Base-by-base conservation (phyloP, 805 yeast species). In the Clavispora vitiphila region DNA sequence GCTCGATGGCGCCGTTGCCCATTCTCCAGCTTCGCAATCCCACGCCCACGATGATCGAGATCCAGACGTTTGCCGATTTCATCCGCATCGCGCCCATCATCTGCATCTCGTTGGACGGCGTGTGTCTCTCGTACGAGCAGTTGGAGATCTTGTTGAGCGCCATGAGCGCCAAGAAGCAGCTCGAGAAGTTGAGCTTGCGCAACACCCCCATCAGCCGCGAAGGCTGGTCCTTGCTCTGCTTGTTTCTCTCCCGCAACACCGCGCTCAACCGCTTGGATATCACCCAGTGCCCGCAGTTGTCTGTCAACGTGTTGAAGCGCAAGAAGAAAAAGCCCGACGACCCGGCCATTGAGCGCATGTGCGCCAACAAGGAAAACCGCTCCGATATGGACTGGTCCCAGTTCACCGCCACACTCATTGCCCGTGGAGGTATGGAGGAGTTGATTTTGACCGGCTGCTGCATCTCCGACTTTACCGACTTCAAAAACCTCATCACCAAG, bases 1-100 rank as follows among this genome's bases (percentile, higher is more conserved):
- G 85, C 18, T 80, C 88, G 22, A 74, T 81, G 35, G 81, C 86
- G 1, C 95, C 96, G 4, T 61, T 90, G 19, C 80, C 86, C 5
- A 58, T 77, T 3, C 60, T 90, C 43, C 87, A 83, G 54, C 68
- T 91, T 44, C 67, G 86, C 54, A 90, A 90, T 56, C 95, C 96
- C n/a, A 72, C 79, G 39, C 98, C 98, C 1, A 86, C 96, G 0
- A 66, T 87, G 67, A 81, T 91, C 49, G 98, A 90, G 64, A 76
- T 90, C 19, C 77, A 86, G 46, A 81, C 96, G 3, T 87, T 91
- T 61, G 79, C 95, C 10, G 98, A 90, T 62, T 91, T 90, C 54
- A 70, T 89, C 34, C 68, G 96, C 31, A 81, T 89, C 43, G 93
- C 91, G 0, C 96, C 96, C 0, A 76, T 90, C 24, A 76, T 81